phyloP scores from a whole-genome alignment of 2,329 filamentous ascomycete species.

The Phoma herbarum region DNA sequence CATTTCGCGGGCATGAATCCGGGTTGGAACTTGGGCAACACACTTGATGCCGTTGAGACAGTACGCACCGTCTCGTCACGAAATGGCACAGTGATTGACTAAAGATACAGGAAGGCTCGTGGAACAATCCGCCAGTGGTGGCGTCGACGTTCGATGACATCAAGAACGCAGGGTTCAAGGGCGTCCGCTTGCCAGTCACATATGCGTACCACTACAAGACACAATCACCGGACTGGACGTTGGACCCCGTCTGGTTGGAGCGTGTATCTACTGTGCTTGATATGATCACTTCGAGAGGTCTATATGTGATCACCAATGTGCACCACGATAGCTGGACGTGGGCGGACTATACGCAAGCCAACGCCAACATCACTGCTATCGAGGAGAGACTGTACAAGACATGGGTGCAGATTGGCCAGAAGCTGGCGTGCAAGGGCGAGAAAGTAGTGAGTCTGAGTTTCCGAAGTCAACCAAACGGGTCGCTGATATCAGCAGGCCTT shows the following conservation, averaged over 20 bases:
- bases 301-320: conserved; percentile 66
- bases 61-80: background rate
- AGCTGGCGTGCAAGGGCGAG: conserved; percentile 64
- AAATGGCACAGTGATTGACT: background rate
- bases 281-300: conserved; percentile 60
- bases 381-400: conserved; percentile 65
- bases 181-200: conserved; percentile 67
- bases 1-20: conserved; percentile 61
- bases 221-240: conserved; percentile 62
- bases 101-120: conserved; percentile 59
- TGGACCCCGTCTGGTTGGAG: conserved; percentile 64
- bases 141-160: conserved; percentile 61
- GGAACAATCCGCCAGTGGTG: conserved; percentile 65
- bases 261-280: conserved; percentile 67
- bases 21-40: conserved; percentile 70
- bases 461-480: background rate
- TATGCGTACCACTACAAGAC: conserved; percentile 66
- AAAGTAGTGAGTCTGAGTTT: conserved; percentile 45
- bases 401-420: conserved; percentile 66
- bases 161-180: conserved; percentile 65
- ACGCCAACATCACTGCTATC: conserved; percentile 61
- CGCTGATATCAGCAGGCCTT: conserved; percentile 52
- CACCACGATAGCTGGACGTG: conserved; percentile 69
- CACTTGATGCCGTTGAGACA: conserved; percentile 62
- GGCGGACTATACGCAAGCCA: conserved; percentile 60